Percentiles rank a stretch among this genome's conserved stretches.
Conservation (phyloP, 208 protist genomes). For the Crithidia brevicula region DNA sequence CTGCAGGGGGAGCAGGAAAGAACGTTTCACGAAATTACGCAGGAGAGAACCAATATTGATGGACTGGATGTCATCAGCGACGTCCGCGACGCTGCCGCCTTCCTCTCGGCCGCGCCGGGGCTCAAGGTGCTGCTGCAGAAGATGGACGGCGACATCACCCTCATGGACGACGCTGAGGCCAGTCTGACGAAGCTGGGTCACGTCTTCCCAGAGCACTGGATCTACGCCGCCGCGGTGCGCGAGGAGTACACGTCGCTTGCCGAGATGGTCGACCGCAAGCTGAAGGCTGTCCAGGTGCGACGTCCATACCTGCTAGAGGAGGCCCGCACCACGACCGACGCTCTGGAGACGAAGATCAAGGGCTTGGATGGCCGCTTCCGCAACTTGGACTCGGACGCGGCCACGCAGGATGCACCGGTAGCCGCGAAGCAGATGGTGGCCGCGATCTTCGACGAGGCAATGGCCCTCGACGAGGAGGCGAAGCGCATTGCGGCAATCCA, state of each 20-base stretch:
- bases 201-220: constrained; percentile 94
- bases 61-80: constrained; percentile 92
- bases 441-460: constrained; percentile 72
- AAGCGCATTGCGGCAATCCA: constrained; percentile 86
- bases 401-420: constrained; percentile 42
- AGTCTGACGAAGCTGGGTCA: constrained; percentile 89
- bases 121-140: constrained; percentile 77
- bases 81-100: constrained; percentile 67
- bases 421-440: constrained; percentile 69
- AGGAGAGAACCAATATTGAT: constrained; percentile 69
- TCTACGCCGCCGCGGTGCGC: constrained; percentile 87
- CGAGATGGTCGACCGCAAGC: constrained; percentile 93
- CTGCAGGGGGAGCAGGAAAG: constrained; percentile 71
- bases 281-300: constrained; percentile 86
- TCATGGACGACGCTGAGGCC: constrained; percentile 84
- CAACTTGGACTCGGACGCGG: constrained; percentile 38
- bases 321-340: constrained; percentile 49
- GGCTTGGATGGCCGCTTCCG: constrained; percentile 57
- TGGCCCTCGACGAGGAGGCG: constrained; percentile 58
- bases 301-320: constrained; percentile 67
- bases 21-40: constrained; percentile 54
- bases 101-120: constrained; percentile 73
- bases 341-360: constrained; percentile 64
- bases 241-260: constrained; percentile 94
- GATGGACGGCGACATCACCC: constrained; percentile 53